Evolutionary conservation across 805 yeast genomes (phyloP).

Genomic region (Barnettozyma wickerhamii): DNA sequence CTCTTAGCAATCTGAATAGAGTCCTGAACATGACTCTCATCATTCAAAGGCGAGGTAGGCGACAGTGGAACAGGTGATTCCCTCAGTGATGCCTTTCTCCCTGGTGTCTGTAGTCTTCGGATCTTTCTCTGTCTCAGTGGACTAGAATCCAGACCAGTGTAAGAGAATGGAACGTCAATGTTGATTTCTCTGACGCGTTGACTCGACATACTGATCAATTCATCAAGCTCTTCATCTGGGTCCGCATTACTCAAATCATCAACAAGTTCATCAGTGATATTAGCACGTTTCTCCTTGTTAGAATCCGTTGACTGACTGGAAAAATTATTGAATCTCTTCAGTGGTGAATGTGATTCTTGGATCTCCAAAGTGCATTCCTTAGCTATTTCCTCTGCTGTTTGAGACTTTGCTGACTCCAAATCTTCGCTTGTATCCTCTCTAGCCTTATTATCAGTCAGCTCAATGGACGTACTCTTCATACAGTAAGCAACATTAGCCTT

Average conservation of each 20-base stretch:
- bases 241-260: neutral
- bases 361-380: neutral
- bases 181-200: neutral
- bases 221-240: neutral
- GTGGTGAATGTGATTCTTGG: neutral
- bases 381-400: neutral
- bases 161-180: constrained; percentile 7
- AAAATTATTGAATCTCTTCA: neutral
- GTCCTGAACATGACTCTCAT: neutral
- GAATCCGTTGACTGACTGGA: neutral
- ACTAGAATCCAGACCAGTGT: constrained; percentile 5
- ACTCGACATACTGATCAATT: neutral
- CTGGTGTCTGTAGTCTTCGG: neutral
- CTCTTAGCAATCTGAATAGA: constrained; percentile 5
- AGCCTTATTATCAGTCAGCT: neutral
- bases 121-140: constrained; percentile 2
- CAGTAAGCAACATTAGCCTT: neutral
- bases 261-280: neutral
- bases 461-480: constrained; percentile 4
- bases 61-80: constrained; percentile 7
- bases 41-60: neutral
- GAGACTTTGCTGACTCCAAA: no score
- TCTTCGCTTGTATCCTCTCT: neutral
- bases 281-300: neutral
- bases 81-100: neutral